Conservation (phyloP, 768 basidiomycete genomes). For the Pleurotus citrinopileatus region DNA sequence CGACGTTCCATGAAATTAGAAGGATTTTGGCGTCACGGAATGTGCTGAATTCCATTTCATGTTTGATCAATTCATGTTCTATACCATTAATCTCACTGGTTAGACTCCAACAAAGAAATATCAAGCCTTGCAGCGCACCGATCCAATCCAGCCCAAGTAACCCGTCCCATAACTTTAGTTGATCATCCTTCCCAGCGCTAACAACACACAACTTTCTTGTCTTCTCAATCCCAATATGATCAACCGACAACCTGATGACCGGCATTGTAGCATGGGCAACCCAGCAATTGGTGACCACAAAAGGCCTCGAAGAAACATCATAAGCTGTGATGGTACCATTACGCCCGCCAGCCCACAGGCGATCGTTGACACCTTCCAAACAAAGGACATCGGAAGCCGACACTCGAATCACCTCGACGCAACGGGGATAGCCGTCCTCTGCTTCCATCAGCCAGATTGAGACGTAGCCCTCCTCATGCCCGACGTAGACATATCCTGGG, state of each 20-base stretch:
- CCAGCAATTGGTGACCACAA: constrained; percentile 89
- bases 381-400: constrained; percentile 78
- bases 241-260: constrained; percentile 62
- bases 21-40: constrained; percentile 79
- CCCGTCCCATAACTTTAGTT: constrained; percentile 86
- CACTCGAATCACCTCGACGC: constrained; percentile 77
- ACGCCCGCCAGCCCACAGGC: constrained; percentile 85
- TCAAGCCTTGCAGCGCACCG: constrained; percentile 64
- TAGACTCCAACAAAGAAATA: constrained; percentile 4
- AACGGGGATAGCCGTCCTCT: constrained; percentile 56
- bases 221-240: constrained; percentile 73
- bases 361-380: constrained; percentile 79
- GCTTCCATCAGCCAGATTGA: constrained; percentile 72
- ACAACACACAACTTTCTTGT: constrained; percentile 66
- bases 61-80: constrained; percentile 77
- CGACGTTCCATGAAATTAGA: constrained; percentile 90
- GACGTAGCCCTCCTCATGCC: constrained; percentile 89
- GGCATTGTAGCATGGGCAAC: constrained; percentile 71
- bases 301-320: constrained; percentile 71
- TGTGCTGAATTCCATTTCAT: constrained; percentile 73
- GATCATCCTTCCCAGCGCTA: constrained; percentile 74
- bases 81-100: not conserved
- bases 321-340: constrained; percentile 82
- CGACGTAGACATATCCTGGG: constrained; percentile 71
- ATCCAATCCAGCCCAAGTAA: constrained; percentile 82